Conservation (phyloP, 2,329 filamentous ascomycete species). For the Stagonosporopsis vannaccii region DNA sequence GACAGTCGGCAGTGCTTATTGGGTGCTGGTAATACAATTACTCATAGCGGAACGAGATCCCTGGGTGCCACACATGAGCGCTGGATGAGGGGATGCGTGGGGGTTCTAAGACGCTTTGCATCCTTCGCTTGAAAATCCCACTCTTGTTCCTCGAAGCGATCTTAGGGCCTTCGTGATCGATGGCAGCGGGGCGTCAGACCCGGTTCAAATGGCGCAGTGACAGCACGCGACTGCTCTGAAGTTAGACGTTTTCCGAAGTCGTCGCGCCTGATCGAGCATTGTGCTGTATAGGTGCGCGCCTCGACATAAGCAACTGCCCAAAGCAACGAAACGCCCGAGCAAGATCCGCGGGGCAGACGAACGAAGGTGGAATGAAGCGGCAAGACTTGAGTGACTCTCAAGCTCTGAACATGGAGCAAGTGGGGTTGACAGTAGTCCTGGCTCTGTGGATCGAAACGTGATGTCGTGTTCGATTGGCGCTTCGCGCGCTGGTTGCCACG, state of each 20-base stretch:
- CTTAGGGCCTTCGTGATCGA: conserved; percentile 21
- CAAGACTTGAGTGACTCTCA: conserved; percentile 1
- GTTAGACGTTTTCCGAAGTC: conserved; percentile 13
- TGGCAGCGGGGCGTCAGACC: conserved; percentile 11
- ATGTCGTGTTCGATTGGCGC: conserved; percentile 11
- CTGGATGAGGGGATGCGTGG: conserved; percentile 31
- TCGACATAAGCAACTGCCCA: conserved; percentile 20
- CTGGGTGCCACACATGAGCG: conserved; percentile 24
- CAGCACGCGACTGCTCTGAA: conserved; percentile 12
- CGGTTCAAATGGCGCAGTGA: conserved; percentile 25
- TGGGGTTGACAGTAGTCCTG: not conserved
- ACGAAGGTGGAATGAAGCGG: conserved; percentile 5
- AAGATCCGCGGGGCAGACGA: not conserved
- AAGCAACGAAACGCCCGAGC: conserved; percentile 22
- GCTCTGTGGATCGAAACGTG: conserved; percentile 4
- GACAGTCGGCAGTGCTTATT: conserved; percentile 12
- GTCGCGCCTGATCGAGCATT: conserved; percentile 3
- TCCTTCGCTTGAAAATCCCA: conserved; percentile 21
- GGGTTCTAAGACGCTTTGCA: conserved; percentile 23
- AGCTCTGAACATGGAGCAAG: not conserved
- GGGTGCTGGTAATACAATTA: conserved; percentile 43
- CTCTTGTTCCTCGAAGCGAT: conserved; percentile 18
- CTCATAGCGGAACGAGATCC: conserved; percentile 32
- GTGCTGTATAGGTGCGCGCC: conserved; percentile 1
- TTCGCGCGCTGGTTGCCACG: conserved; percentile 25